phyloP scores from a whole-genome alignment of 768 basidiomycete genomes.

The Xerocomellus chrysenteron region DNA sequence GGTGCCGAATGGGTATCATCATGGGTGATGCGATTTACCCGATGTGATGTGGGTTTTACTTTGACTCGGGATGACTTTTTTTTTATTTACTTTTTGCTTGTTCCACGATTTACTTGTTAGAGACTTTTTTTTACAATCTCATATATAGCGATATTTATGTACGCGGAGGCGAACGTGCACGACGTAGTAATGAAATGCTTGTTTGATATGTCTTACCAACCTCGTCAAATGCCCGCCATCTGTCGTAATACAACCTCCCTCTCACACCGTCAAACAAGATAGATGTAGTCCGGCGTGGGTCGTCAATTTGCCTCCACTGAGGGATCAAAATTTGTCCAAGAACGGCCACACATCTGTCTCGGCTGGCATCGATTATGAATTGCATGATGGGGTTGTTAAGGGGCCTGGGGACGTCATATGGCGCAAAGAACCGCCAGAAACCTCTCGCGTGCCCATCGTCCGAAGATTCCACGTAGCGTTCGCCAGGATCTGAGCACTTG shows the following conservation, averaged over 20 bases:
- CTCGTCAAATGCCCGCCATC: no score
- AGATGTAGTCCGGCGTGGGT: not conserved
- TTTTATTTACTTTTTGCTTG: not conserved
- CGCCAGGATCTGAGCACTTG: no score
- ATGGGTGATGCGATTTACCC: not conserved
- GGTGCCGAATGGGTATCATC: conserved; percentile 12
- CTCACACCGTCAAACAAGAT: not conserved
- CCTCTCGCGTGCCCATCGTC: not conserved
- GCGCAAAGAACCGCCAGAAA: not conserved
- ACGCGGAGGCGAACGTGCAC: not conserved
- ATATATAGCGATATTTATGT: not conserved
- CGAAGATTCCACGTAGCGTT: not conserved
- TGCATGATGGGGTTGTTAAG: not conserved
- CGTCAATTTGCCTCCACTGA: not conserved
- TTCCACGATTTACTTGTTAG: not conserved
- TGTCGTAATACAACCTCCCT: not conserved
- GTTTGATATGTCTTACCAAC: not conserved
- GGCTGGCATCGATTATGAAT: not conserved
- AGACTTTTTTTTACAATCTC: not conserved
- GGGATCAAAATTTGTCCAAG: not conserved
- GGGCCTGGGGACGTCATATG: rapidly evolving
- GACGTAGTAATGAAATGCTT: not conserved
- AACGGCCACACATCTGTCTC: not conserved
- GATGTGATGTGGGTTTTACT: not conserved
- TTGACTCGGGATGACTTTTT: not conserved